A percentile compares a stretch with the other conserved stretches of the same genome.
These are phyloP conservation scores for Daedalea quercina DNA, from an alignment of 768 basidiomycete genomes.

Conservation along the genomic window DNA sequence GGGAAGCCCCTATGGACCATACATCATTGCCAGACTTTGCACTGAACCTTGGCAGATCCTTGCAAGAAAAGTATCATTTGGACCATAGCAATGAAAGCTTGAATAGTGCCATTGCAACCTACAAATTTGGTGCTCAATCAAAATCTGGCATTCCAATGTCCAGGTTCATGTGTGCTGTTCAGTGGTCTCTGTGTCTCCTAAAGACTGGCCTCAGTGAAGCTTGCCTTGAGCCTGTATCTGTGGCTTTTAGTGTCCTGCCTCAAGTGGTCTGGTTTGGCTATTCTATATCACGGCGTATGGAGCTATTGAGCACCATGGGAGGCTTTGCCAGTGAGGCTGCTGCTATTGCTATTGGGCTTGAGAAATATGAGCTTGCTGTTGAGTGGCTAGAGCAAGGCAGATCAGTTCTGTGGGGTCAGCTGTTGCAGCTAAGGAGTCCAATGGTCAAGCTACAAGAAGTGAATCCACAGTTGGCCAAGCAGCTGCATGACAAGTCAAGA, in stretches of 20 bases:
- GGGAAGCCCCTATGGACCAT: too few relatives aligned
- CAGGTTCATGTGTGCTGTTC: too few relatives aligned
- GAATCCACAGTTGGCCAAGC: background rate
- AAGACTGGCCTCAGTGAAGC: too few relatives aligned
- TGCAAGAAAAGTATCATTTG: too few relatives aligned
- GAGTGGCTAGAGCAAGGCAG: background rate
- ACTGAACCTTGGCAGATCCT: too few relatives aligned
- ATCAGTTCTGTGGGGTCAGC: background rate
- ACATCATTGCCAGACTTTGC: too few relatives aligned
- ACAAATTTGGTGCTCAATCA: too few relatives aligned
- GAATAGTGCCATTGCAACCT: too few relatives aligned
- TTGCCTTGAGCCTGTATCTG: background rate
- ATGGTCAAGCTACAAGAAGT: background rate
- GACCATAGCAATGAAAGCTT: too few relatives aligned
- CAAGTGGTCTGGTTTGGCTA: background rate
- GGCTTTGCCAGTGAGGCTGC: background rate
- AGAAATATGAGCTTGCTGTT: background rate
- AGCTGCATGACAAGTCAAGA: background rate
- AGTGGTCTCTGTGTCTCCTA: too few relatives aligned
- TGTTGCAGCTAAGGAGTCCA: background rate
- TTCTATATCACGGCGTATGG: background rate
- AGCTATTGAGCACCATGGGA: background rate
- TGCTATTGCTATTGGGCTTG: background rate
- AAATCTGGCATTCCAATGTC: too few relatives aligned
- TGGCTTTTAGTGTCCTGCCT: background rate